Conservation (phyloP, 345 rosid genomes). For the Triadica sebifera region DNA sequence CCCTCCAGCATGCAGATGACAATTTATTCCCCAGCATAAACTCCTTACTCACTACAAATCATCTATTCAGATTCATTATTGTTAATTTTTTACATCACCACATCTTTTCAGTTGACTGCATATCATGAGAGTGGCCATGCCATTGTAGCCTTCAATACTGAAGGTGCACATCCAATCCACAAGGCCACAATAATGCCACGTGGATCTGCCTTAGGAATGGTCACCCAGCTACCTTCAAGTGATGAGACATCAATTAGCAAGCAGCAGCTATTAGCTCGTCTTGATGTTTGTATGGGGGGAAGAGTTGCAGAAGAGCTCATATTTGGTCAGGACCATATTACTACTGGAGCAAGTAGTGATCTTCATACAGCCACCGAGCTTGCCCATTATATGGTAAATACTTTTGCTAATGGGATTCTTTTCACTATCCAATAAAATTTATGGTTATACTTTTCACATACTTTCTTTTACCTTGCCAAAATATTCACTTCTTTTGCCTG, state of each 20-base stretch:
- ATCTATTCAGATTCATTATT: not conserved
- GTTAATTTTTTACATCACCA: constrained; percentile 11
- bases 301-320: constrained; percentile 99
- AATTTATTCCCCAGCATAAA: not conserved
- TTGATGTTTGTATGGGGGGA: constrained; percentile 99
- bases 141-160: constrained; percentile 83
- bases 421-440: not conserved
- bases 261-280: constrained; percentile 90
- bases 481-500: not conserved
- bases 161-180: constrained; percentile 95
- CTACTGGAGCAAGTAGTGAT: constrained; percentile 98
- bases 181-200: constrained; percentile 98
- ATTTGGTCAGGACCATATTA: constrained; percentile 81
- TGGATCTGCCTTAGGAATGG: constrained; percentile 99
- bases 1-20: not conserved
- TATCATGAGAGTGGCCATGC: constrained; percentile 99
- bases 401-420: not conserved
- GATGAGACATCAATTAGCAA: constrained; percentile 97
- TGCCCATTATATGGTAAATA: constrained; percentile 86
- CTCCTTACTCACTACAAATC: not conserved
- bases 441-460: not conserved
- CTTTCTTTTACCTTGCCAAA: not conserved
- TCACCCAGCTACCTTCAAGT: constrained; percentile 90
- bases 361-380: constrained; percentile 88
- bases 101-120: constrained; percentile 73